A percentile compares a stretch with the other conserved stretches of the same genome.
Evolutionary conservation across 331 rosid genomes (phyloP).

Genomic region (Pyrus hybrid): DNA sequence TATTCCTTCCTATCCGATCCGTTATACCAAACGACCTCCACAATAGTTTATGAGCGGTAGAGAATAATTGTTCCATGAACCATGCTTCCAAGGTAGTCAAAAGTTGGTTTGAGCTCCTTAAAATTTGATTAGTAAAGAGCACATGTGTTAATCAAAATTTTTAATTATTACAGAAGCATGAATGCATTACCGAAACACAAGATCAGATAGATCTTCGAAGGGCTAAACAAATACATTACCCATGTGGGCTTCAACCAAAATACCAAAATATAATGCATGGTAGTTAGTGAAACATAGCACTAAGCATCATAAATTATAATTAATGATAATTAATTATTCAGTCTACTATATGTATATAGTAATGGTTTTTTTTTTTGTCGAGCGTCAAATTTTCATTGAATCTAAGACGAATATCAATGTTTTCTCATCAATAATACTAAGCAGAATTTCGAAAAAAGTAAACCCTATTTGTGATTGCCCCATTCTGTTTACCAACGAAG

Average conservation of each 20-base stretch:
- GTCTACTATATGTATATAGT: no score
- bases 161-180: background rate
- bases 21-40: no score
- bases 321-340: no score
- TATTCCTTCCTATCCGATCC: no score
- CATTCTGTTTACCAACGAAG: no score
- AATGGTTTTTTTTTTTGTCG: no score
- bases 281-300: slow-evolving; percentile 3
- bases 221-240: background rate
- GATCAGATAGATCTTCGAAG: background rate
- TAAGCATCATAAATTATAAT: background rate
- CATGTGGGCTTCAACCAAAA: slow-evolving; percentile 5
- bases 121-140: background rate
- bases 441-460: no score
- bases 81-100: background rate
- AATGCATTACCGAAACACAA: background rate
- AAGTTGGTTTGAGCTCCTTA: background rate
- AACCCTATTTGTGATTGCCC: no score
- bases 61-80: background rate
- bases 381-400: no score
- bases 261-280: background rate
- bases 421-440: no score
- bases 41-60: background rate
- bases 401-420: no score
- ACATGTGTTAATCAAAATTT: background rate